A percentile compares a stretch with the other conserved stretches of the same genome.
Conservation (phyloP, 208 protist genomes). For the Angomonas desouzai region DNA sequence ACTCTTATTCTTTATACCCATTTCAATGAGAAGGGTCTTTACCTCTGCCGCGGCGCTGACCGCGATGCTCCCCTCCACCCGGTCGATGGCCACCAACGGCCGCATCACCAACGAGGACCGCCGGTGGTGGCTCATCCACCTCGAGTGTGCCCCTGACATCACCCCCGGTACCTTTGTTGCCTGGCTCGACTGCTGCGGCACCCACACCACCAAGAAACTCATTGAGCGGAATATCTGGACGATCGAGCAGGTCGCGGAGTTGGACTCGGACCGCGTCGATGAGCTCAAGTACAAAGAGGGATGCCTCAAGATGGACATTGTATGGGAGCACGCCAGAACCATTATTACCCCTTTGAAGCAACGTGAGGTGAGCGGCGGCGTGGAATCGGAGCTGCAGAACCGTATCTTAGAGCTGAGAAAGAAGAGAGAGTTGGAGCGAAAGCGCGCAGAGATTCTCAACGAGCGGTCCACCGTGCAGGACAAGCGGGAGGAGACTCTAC, state of each 20-base stretch:
- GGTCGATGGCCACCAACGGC: slow-evolving; percentile 52
- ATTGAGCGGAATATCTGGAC: slow-evolving; percentile 90
- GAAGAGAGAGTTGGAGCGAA: slow-evolving; percentile 81
- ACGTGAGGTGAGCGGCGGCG: slow-evolving; percentile 57
- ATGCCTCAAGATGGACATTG: slow-evolving; percentile 85
- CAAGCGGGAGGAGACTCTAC: slow-evolving; percentile 67
- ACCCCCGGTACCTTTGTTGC: slow-evolving; percentile 80
- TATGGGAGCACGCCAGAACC: slow-evolving; percentile 87
- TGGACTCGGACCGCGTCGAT: slow-evolving; percentile 83
- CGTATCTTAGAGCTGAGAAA: slow-evolving; percentile 82
- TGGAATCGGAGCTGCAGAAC: slow-evolving; percentile 77
- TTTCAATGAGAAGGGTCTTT: too few relatives aligned
- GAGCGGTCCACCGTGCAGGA: slow-evolving; percentile 49
- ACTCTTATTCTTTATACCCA: background rate
- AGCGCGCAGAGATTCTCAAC: slow-evolving; percentile 59
- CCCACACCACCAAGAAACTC: slow-evolving; percentile 88
- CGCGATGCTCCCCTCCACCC: background rate
- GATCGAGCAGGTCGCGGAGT: slow-evolving; percentile 79
- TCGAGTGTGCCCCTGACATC: slow-evolving; percentile 82
- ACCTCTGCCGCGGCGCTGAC: background rate
- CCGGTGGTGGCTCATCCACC: slow-evolving; percentile 85
- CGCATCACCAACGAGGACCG: slow-evolving; percentile 85
- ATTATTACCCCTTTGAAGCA: slow-evolving; percentile 72
- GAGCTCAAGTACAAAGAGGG: slow-evolving; percentile 87
- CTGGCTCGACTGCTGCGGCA: slow-evolving; percentile 86